Base-by-base conservation (phyloP, 306 rosid species). In the Quercus aquifolioides region DNA sequence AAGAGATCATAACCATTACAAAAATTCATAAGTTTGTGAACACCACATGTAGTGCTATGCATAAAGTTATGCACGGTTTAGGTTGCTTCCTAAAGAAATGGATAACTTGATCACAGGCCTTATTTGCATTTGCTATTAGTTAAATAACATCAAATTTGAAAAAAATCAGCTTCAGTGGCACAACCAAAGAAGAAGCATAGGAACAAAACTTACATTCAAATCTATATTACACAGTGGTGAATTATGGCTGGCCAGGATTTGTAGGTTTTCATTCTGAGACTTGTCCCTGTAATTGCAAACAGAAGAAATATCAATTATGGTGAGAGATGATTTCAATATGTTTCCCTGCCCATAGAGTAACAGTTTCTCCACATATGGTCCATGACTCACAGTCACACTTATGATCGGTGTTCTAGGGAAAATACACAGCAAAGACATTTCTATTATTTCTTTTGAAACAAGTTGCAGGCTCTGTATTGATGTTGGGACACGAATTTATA, bases 161-260 rank as follows among this genome's bases (percentile, higher is more conserved):
- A 55, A 69, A 51, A 69, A 51, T 35, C 74, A 46, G 64, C 19
- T 77, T 51, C 49, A 13, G 55, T 21, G 69, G 69, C 19, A 30
- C 69, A 75, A 69, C 19, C 59, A 75, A 60, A n/a, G 73, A 56
- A 35, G 52, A 68, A 54, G 49, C n/a, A 77, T 72, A 71, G 54
- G 43, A 71, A 77, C 64, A 79, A 17, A 85, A 84, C 99, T 89
- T 85, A 93, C 99, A 79, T 84, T 84, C 80, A 96, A 84, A 88
- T 96, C 97, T 74, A 90, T 76, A 75, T 73, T 83, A 74, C 89
- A 49, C 62, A 93, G 76, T 9, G 96, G 94, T 28, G 98, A 96
- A 80, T 88, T 91, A 81, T 84, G 97, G 88, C 80, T 81, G 79
- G 90, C 93, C 78, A 96, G 89, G 60, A 90, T 76, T 79, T 91